phyloP scores from a whole-genome alignment of 192 early-diverging fungal genomes.

The Cetraspora pellucida region DNA sequence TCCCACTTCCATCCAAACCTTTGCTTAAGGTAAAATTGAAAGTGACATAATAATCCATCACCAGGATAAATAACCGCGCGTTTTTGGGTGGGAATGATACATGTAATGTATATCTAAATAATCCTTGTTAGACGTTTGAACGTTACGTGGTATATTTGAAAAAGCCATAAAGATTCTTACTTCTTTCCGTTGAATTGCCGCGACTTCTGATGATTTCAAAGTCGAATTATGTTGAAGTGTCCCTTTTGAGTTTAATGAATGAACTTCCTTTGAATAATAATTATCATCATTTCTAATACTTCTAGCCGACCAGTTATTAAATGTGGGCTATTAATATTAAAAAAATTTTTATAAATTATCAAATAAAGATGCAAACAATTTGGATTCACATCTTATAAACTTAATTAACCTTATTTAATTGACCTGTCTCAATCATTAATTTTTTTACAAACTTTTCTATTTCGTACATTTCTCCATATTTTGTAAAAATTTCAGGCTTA shows the following conservation, averaged over 20 bases:
- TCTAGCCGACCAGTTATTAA: neutral
- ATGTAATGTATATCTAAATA: neutral
- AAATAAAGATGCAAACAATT: neutral
- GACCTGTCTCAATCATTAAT: neutral
- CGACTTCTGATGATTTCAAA: too few relatives aligned
- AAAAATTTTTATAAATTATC: neutral
- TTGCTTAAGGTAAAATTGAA: neutral
- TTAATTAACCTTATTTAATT: neutral
- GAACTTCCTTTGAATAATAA: too few relatives aligned
- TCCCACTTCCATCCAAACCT: constrained; percentile 24
- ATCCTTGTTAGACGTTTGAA: neutral
- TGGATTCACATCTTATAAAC: too few relatives aligned
- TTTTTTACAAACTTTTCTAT: neutral
- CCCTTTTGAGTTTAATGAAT: too few relatives aligned
- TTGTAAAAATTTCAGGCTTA: neutral
- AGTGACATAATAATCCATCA: constrained; percentile 3
- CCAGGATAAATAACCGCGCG: neutral
- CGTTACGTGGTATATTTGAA: neutral
- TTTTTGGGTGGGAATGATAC: constrained; percentile 4
- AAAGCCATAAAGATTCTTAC: neutral
- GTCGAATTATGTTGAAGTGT: too few relatives aligned
- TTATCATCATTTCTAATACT: neutral
- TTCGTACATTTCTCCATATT: neutral
- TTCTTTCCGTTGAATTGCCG: neutral
- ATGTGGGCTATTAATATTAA: neutral